phyloP scores from a whole-genome alignment of 805 yeast species.

The Candida piceae region DNA sequence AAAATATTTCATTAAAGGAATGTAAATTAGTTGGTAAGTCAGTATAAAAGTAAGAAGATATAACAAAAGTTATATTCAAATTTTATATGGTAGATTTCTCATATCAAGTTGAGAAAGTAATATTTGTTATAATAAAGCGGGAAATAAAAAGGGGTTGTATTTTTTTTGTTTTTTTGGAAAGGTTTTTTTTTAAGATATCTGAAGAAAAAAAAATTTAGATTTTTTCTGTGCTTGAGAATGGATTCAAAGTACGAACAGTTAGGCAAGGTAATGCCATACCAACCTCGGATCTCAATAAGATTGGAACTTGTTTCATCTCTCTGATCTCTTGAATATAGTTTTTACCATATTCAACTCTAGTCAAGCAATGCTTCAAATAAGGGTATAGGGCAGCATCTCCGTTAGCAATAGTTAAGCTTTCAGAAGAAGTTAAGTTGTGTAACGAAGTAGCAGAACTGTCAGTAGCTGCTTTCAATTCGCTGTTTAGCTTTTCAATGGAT shows the following conservation, averaged over 20 bases:
- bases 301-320: conserved; percentile 75
- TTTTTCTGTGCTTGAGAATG: conserved; percentile 40
- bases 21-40: conserved; percentile 10
- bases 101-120: conserved; percentile 1
- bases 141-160: no score
- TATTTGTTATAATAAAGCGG: no score
- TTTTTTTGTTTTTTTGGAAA: no score
- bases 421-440: background rate
- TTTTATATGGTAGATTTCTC: no score
- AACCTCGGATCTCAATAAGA: conserved; percentile 81
- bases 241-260: conserved; percentile 87
- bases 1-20: conserved; percentile 12
- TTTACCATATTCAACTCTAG: conserved; percentile 53
- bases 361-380: conserved; percentile 51
- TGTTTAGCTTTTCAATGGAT: conserved; percentile 3
- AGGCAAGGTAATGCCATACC: conserved; percentile 96
- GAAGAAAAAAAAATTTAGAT: background rate
- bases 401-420: background rate
- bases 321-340: conserved; percentile 73
- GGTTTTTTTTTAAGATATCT: no score
- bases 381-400: conserved; percentile 42
- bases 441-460: conserved; percentile 1
- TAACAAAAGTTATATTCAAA: conserved; percentile 1
- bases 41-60: conserved; percentile 1
- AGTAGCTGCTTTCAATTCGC: conserved; percentile 6